A percentile compares a stretch with the other conserved stretches of the same genome.
These are phyloP conservation scores for Umbelopsis sp. DNA, from an alignment of 192 early-diverging fungal species.

Conservation along the genomic window DNA sequence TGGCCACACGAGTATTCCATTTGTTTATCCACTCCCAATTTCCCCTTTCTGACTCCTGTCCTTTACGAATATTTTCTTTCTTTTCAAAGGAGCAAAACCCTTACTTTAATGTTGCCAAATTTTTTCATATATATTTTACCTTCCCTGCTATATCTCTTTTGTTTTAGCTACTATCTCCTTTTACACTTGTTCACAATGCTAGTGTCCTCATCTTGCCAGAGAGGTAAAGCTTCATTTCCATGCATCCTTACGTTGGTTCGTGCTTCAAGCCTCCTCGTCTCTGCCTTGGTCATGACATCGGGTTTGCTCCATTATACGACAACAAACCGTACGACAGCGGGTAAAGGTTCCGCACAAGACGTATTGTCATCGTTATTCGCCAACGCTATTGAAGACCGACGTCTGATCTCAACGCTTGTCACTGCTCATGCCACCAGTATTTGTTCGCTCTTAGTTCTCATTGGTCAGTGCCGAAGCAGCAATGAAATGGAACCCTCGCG, in stretches of 20 bases:
- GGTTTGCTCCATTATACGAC: neutral
- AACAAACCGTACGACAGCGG: neutral
- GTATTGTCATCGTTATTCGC: neutral
- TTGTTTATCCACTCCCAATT: too few species aligned
- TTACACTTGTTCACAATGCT: neutral
- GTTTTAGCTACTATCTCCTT: neutral
- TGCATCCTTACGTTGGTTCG: neutral
- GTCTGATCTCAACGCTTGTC: slow-evolving; percentile 29
- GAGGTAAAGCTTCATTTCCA: neutral
- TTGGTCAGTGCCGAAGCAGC: neutral
- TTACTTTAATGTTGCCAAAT: too few species aligned
- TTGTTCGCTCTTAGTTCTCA: slow-evolving; percentile 21
- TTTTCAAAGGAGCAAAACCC: too few species aligned
- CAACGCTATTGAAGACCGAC: slow-evolving; percentile 16
- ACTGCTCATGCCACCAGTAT: slow-evolving; percentile 30
- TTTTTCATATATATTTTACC: too few species aligned
- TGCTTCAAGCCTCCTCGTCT: neutral
- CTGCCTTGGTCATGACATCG: neutral
- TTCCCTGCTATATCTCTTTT: too few species aligned
- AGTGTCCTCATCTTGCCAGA: neutral
- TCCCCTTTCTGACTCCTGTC: too few species aligned
- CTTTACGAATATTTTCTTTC: too few species aligned
- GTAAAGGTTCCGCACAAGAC: neutral
- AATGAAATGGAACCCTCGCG: neutral
- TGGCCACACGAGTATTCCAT: too few species aligned